Percentiles rank a stretch among this genome's conserved stretches.
phyloP scores from a whole-genome alignment of 2,329 filamentous ascomycete genomes.

The Pseudocercospora fijiensis region DNA sequence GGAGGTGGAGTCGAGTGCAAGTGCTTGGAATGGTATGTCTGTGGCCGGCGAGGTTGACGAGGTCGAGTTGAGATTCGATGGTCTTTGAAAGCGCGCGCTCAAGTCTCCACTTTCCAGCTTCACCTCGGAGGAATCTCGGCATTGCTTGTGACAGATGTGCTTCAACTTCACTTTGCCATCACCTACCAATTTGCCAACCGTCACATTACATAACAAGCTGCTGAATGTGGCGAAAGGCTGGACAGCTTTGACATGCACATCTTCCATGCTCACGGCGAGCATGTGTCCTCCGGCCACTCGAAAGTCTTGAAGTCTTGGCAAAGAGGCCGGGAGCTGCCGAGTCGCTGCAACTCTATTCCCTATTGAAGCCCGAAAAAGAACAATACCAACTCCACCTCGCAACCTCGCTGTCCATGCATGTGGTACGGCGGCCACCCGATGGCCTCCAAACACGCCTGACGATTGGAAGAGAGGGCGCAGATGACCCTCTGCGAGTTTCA shows the following conservation, averaged over 20 bases:
- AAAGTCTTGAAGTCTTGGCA: not conserved
- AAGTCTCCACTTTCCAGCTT: not conserved
- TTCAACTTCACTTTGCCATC: not conserved
- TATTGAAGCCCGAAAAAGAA: conserved; percentile 7
- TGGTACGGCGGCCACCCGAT: not conserved
- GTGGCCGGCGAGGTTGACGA: not conserved
- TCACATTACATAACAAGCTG: not conserved
- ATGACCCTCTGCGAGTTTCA: not conserved
- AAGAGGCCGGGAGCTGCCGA: not conserved
- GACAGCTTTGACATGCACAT: too few relatives aligned
- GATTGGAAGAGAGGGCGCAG: not conserved
- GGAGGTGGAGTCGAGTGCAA: not conserved
- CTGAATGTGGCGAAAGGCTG: not conserved
- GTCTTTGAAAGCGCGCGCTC: conserved; percentile 1
- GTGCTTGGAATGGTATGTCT: not conserved
- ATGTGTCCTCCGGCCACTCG: not conserved
- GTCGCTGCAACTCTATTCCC: not conserved
- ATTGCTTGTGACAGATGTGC: not conserved
- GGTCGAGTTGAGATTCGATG: not conserved
- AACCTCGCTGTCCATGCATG: not conserved
- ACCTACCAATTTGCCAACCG: not conserved
- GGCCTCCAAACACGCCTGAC: not conserved
- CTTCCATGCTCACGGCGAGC: too few relatives aligned
- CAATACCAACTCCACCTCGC: conserved; percentile 2
- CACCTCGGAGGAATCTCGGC: not conserved